Conservation (phyloP, 2,329 filamentous ascomycete genomes). For the Exophiala viscosa region DNA sequence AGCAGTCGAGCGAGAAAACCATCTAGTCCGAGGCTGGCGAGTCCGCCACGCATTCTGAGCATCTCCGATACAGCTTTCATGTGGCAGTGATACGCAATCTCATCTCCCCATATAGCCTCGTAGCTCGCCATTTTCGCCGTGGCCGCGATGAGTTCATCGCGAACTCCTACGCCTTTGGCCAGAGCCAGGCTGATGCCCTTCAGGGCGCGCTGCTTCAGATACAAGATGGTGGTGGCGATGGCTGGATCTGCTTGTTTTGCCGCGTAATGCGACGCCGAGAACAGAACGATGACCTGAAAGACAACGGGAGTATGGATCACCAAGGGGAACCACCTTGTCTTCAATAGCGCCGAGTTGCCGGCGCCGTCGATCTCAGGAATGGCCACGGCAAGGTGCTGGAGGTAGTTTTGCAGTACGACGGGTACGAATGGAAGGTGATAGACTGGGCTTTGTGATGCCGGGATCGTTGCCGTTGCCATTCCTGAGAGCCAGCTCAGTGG, state of each 20-base stretch:
- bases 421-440: constrained; percentile 14
- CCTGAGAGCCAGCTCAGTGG: neutral
- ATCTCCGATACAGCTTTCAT: constrained; percentile 46
- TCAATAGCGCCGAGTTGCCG: constrained; percentile 34
- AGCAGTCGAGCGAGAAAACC: constrained; percentile 47
- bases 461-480: constrained; percentile 1
- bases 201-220: constrained; percentile 45
- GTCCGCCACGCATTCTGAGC: constrained; percentile 45
- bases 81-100: constrained; percentile 44
- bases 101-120: constrained; percentile 49
- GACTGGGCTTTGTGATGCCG: constrained; percentile 10
- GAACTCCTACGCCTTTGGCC: neutral
- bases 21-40: constrained; percentile 42
- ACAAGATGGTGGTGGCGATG: constrained; percentile 35
- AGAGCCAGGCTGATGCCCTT: constrained; percentile 3
- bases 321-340: constrained; percentile 41
- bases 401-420: constrained; percentile 22
- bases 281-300: constrained; percentile 42
- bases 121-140: constrained; percentile 53
- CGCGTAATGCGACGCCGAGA: constrained; percentile 42
- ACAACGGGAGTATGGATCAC: constrained; percentile 40
- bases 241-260: constrained; percentile 27
- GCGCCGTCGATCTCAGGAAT: constrained; percentile 42
- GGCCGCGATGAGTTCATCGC: constrained; percentile 44
- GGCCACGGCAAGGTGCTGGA: constrained; percentile 39